phyloP scores from a whole-genome alignment of 768 basidiomycete genomes.

The Goffeauzyma gilvescens region DNA sequence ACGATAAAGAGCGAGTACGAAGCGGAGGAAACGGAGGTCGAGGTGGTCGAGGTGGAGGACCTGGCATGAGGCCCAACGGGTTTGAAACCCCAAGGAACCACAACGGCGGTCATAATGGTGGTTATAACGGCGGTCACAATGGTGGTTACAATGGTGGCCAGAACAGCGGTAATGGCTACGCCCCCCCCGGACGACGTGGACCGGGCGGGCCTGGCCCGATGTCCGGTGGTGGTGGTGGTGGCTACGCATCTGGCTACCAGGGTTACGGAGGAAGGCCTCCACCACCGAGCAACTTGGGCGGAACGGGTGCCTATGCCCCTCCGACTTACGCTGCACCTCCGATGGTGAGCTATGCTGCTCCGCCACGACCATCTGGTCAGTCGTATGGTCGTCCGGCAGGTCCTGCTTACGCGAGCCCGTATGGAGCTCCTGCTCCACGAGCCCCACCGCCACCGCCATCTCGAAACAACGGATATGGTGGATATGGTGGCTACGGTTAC shows the following conservation, averaged over 20 bases:
- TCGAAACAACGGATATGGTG: neutral
- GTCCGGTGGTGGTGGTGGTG: neutral
- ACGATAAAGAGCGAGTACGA: constrained; percentile 54
- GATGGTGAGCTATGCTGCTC: constrained; percentile 3
- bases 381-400: constrained; percentile 17
- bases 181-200: too few species aligned
- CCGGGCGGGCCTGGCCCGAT: too few species aligned
- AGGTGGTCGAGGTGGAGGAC: constrained; percentile 26
- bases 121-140: constrained; percentile 11
- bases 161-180: too few species aligned
- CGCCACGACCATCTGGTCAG: constrained; percentile 7
- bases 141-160: constrained; percentile 10
- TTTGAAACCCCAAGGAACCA: constrained; percentile 13
- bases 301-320: constrained; percentile 3
- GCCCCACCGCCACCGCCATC: neutral
- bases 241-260: constrained; percentile 2
- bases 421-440: neutral
- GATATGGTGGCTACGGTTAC: constrained; percentile 5
- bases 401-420: neutral
- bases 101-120: constrained; percentile 9
- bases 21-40: constrained; percentile 30
- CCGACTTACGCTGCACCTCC: neutral
- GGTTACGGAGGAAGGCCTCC: neutral
- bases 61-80: constrained; percentile 27
- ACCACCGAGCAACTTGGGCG: neutral